Conservation (phyloP, 1,139 yeast species). For the Taiozyma sp. region DNA sequence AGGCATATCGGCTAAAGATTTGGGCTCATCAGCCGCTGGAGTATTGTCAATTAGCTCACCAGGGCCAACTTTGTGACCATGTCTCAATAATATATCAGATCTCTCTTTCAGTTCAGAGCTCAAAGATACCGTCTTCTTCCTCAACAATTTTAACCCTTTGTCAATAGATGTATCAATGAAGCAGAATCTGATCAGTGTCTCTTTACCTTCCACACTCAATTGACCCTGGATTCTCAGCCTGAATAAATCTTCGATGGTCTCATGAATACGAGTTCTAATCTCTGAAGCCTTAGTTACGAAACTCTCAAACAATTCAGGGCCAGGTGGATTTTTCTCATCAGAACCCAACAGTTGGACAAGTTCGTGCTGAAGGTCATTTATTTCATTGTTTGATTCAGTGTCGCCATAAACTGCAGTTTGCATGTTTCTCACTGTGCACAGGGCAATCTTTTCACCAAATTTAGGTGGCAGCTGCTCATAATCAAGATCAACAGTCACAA, state of each 20-base stretch:
- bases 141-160: conserved; percentile 55
- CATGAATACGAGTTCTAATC: conserved; percentile 44
- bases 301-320: conserved; percentile 24
- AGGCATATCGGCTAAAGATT: not conserved
- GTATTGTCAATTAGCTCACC: not conserved
- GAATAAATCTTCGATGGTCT: conserved; percentile 53
- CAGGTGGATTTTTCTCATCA: conserved; percentile 23
- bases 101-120: not conserved
- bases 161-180: conserved; percentile 67
- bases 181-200: conserved; percentile 62
- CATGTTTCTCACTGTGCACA: conserved; percentile 70
- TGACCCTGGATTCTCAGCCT: conserved; percentile 48
- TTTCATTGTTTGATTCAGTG: conserved; percentile 11
- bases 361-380: conserved; percentile 29
- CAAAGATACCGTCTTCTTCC: conserved; percentile 21
- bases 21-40: not conserved
- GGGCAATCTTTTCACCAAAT: conserved; percentile 51
- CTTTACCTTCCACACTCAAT: conserved; percentile 65
- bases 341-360: conserved; percentile 27
- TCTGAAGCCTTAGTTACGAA: conserved; percentile 42
- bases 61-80: not conserved
- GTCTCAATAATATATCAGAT: not conserved
- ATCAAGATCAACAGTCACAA: conserved; percentile 61
- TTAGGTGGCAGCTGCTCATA: conserved; percentile 47
- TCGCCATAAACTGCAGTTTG: conserved; percentile 34